phyloP scores from a whole-genome alignment of 164 flowering plant genomes.

The Vitis rotundifolia region DNA sequence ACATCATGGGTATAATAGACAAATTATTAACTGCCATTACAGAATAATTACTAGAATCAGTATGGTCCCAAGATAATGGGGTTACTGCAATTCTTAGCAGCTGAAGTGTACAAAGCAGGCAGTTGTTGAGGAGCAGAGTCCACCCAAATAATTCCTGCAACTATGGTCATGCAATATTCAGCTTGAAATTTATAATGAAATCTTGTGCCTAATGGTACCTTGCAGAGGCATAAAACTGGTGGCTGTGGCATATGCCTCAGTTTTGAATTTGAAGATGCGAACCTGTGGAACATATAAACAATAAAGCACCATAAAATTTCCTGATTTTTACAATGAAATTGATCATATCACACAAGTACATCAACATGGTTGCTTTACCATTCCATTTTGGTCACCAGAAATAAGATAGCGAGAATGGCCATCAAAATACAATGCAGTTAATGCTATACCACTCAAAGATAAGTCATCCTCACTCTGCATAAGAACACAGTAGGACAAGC shows the following conservation, averaged over 20 bases:
- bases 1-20: no score
- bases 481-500: conserved; percentile 3
- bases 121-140: background rate
- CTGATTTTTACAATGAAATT: background rate
- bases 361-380: conserved; percentile 37
- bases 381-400: conserved; percentile 90
- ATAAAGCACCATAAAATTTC: background rate
- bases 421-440: conserved; percentile 72
- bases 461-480: conserved; percentile 71
- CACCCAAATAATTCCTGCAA: no score
- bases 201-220: conserved; percentile 38
- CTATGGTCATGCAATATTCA: background rate
- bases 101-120: background rate
- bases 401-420: conserved; percentile 54
- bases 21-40: no score
- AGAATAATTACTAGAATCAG: no score
- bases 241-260: conserved; percentile 55
- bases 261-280: conserved; percentile 65
- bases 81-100: background rate
- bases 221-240: conserved; percentile 51
- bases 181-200: background rate
- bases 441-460: conserved; percentile 59
- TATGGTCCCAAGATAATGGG: no score
- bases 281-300: conserved; percentile 44
- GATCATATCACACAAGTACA: conserved; percentile 9